Percentiles rank a stretch among this genome's conserved stretches.
phyloP scores from a whole-genome alignment of 148 eudicot genomes.

The Camellia sinensis region DNA sequence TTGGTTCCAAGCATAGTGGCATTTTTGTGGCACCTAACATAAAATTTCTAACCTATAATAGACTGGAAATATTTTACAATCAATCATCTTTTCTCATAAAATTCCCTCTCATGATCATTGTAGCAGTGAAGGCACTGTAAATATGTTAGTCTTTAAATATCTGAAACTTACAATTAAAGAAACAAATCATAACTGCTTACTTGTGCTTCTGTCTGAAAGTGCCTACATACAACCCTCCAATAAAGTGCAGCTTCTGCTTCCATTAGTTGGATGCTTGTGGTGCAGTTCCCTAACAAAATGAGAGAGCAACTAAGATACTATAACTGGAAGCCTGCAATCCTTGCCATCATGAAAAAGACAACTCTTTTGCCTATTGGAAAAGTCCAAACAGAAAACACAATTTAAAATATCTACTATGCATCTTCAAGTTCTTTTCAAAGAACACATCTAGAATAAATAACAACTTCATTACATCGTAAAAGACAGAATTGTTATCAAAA shows the following conservation, averaged over 20 bases:
- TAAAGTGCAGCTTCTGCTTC: conserved; percentile 89
- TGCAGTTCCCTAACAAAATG: conserved; percentile 26
- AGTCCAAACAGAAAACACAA: conserved; percentile 1
- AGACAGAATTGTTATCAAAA: neutral
- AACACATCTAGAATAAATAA: neutral
- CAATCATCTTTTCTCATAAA: too few relatives aligned
- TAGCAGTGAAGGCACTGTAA: neutral
- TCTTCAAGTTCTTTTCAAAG: neutral
- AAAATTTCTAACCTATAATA: neutral
- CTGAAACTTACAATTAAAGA: neutral
- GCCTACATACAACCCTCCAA: conserved; percentile 78
- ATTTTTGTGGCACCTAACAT: too few relatives aligned
- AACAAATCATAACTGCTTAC: conserved; percentile 36
- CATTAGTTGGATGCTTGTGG: conserved; percentile 43
- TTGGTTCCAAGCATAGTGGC: too few relatives aligned
- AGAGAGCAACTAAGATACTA: neutral
- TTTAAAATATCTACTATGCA: neutral
- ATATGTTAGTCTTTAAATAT: neutral
- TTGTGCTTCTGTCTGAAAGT: conserved; percentile 73
- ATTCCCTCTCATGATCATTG: too few relatives aligned
- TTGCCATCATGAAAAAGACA: neutral
- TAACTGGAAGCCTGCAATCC: conserved; percentile 6
- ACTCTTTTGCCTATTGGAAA: neutral
- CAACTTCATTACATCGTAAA: neutral
- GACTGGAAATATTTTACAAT: neutral